Conservation (phyloP, 495 filamentous ascomycete genomes). For the Cudoniella acicularis region DNA sequence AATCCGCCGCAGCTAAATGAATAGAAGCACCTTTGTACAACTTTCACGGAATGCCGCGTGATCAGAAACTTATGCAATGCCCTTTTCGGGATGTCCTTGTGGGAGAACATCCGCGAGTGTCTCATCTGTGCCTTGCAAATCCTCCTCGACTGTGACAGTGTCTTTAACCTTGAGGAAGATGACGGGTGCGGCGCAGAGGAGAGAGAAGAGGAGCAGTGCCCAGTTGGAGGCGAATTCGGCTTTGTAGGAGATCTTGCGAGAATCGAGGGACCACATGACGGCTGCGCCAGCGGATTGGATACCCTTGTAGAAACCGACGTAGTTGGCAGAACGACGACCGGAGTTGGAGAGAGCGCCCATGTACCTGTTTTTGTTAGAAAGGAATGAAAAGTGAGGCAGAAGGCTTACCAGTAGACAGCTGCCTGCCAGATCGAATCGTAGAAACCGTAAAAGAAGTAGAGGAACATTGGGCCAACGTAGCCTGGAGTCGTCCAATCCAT, state of each 20-base stretch:
- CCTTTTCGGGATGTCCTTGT: conserved; percentile 22
- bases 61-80: not conserved
- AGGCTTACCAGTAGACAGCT: conserved; percentile 76
- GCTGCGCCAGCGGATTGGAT: conserved; percentile 92
- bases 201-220: conserved; percentile 63
- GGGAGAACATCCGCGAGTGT: conserved; percentile 61
- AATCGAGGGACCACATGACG: conserved; percentile 80
- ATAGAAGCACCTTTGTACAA: too few relatives aligned
- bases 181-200: conserved; percentile 74
- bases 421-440: conserved; percentile 87
- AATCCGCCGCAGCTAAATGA: too few relatives aligned
- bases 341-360: conserved; percentile 94
- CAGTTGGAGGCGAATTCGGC: conserved; percentile 29
- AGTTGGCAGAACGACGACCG: conserved; percentile 85
- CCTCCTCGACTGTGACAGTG: conserved; percentile 65
- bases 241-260: conserved; percentile 58
- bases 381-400: not conserved
- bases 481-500: conserved; percentile 63
- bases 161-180: conserved; percentile 78
- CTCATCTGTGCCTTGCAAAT: conserved; percentile 81
- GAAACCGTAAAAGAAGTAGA: conserved; percentile 93
- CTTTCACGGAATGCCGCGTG: not conserved
- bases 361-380: conserved; percentile 50
- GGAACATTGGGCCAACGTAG: conserved; percentile 80
- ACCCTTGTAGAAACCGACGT: conserved; percentile 95